A percentile compares a stretch with the other conserved stretches of the same genome.
Evolutionary conservation across 2,329 filamentous ascomycete genomes (phyloP).

Genomic region (Xylaria sp.): DNA sequence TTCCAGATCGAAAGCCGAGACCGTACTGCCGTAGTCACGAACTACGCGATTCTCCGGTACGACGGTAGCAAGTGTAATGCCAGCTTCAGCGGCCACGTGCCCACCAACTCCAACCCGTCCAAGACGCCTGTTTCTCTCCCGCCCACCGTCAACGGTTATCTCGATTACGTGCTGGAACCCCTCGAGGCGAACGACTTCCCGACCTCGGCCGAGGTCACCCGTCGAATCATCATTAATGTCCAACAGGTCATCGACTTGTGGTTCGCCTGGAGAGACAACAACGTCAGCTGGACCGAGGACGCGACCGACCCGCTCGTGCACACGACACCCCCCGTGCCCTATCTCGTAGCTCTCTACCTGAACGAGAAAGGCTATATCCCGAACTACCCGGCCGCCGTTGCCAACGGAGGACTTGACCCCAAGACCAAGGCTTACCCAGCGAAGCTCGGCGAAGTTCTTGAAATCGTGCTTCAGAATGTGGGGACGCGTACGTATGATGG

Average conservation of each 20-base stretch:
- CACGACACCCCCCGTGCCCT: slow-evolving; percentile 26
- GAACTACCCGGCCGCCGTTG: slow-evolving; percentile 24
- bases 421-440: slow-evolving; percentile 28
- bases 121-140: slow-evolving; percentile 21
- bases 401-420: slow-evolving; percentile 28
- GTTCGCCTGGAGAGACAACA: slow-evolving; percentile 27
- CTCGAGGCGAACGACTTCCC: slow-evolving; percentile 32
- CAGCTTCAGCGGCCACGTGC: slow-evolving; percentile 7
- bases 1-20: slow-evolving; percentile 33
- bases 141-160: slow-evolving; percentile 24
- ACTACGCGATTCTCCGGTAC: slow-evolving; percentile 33
- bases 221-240: slow-evolving; percentile 32
- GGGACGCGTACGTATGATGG: slow-evolving; percentile 24
- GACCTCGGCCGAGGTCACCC: slow-evolving; percentile 25
- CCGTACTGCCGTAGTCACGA: slow-evolving; percentile 13
- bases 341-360: slow-evolving; percentile 32
- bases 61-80: slow-evolving; percentile 23
- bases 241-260: slow-evolving; percentile 25
- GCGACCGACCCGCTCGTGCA: slow-evolving; percentile 17
- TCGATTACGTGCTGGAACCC: slow-evolving; percentile 31
- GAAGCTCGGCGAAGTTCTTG: slow-evolving; percentile 33
- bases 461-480: slow-evolving; percentile 34
- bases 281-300: slow-evolving; percentile 30
- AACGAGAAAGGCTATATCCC: slow-evolving; percentile 32
- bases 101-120: slow-evolving; percentile 24